Evolutionary conservation across 108 stramenopile species (phyloP), one percentile per base, ranked within the genome.

Genomic region (Nitzschia palea): DNA sequence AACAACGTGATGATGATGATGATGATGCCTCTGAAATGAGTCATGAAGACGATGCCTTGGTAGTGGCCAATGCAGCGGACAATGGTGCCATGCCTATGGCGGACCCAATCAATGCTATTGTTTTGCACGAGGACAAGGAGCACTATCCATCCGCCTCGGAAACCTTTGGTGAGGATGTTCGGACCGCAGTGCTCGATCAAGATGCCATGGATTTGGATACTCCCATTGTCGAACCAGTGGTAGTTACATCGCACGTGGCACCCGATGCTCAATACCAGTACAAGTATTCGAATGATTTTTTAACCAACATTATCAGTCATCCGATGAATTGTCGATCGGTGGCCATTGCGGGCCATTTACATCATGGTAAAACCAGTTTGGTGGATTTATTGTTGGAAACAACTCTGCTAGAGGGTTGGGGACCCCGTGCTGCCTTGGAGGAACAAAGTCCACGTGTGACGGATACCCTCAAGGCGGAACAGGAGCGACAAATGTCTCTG

Each of bases 71-170:
- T 15, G 76, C 71, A 2, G 71, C 62, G 22, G 67, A 58, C 25
- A 36, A 59, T 0, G 51, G 42, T 0, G 44, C 27, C 12, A 9
- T 43, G 0, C 54, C 63, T 15, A 71, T 60, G 25, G 86, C 83
- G 9, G 81, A 87, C 44, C 82, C 87, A 1, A 69, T 79, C 32
- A 76, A 71, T 36, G 88, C 96, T 20, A 97, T 98, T 67, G 96
- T 99, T 1, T 79, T 99, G 23, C 97, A 98, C 66, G 99, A 99
- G 75, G 99, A 99, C 76, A 99, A 98, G 77, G 94, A 96, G 42
- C 97, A 98, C 67, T 99, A 99, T 73, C 96, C 98, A n/a, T 90
- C 95, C 15, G 97, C 97, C 1, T 84, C 88, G 51, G 90, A 97
- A 52, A 90, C 98, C 8, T 99, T 90, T 67, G 93, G 93, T 1